Evolutionary conservation across 2,329 filamentous ascomycete genomes (phyloP), one percentile per base, ranked within the genome.

Genomic region (Alternaria hordeiaustralica): DNA sequence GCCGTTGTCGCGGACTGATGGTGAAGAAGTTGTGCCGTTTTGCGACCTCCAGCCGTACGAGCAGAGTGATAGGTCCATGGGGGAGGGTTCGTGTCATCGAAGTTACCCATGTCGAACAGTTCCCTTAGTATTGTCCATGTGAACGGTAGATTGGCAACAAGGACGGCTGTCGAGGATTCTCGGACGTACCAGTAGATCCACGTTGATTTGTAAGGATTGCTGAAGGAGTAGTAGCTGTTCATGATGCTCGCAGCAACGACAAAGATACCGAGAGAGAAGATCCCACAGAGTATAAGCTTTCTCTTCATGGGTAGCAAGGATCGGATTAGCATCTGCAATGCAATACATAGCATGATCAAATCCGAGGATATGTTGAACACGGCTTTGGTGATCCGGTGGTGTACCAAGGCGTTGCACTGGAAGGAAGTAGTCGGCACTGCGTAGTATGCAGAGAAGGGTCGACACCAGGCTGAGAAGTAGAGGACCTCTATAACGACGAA

Each of bases 261-360:
- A 69, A 85, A 86, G 33, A 78, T 69, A 4, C 88, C 88, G 0
- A 90, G 78, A 3, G 83, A 84, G 74, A 90, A 89, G 58, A 90
- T 83, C 47, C 78, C 81, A 60, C 85, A 83, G 0, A 90, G 80
- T 1, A 87, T 82, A 1, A 87, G 51, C 71, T 89, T 89, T 51
- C 86, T 79, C 45, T 79, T 78, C 60, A 79, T 71, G 0, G 82
- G 82, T 6, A 85, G 71, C 3, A 78, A 70, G 46, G 80, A 79
- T 15, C 79, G 75, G 33, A 84, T 70, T 56, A 85, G 81, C 75
- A 85, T 82, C 5, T 82, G 82, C 2, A 84, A 73, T 3, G 79
- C 81, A 43, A 85, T 81, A 20, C 70, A 75, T 13, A 85, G 72
- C 76, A 85, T 83, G 58, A 81, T 70, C n/a, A 81, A 33, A 58